Evolutionary conservation across 805 yeast species (phyloP), one percentile per base, ranked within the genome.

Genomic region (Alloascoidea hylecoeti): DNA sequence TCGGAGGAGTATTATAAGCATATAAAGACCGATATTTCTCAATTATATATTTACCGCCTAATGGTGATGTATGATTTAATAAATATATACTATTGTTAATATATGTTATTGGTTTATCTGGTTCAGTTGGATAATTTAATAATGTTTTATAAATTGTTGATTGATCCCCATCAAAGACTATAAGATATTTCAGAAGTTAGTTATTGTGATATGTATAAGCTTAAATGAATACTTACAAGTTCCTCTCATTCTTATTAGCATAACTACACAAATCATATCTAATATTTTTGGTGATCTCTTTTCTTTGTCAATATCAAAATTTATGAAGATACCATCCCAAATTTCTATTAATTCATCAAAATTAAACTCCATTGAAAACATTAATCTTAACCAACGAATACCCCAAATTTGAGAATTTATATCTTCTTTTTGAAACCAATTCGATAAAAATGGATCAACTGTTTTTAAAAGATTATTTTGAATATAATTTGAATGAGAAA

Each of bases 291-390:
- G n/a, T n/a, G n/a, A n/a, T n/a, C n/a, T n/a, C n/a, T n/a, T n/a
- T 18, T 42, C 44, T 3, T 41, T 38, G 36, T 51, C 55, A 3
- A 55, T 52, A 13, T 60, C 60, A 41, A 57, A 58, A n/a, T n/a
- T n/a, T n/a, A n/a, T n/a, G n/a, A n/a, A n/a, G 12, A 57, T 36
- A 9, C 53, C 46, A 35, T 58, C 63, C 62, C 62, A 57, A 15
- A 57, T 38, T 9, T 18, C 33, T 32, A 58, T 42, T 34, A 46
- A 39, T n/a, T 39, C 40, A 15, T 42, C 35, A 35, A 57, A 52
- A 6, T 43, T 46, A 40, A 58, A 57, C 42, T 57, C 63, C 13
- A 63, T 43, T 5, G 57, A 50, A 35, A 58, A 57, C 34, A 57
- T 40, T 32, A 57, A 42, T 12, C 62, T 42, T 18, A 57, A 46